Evolutionary conservation across 163 green algal genomes (phyloP).

Genomic region (Volvox carteri): DNA sequence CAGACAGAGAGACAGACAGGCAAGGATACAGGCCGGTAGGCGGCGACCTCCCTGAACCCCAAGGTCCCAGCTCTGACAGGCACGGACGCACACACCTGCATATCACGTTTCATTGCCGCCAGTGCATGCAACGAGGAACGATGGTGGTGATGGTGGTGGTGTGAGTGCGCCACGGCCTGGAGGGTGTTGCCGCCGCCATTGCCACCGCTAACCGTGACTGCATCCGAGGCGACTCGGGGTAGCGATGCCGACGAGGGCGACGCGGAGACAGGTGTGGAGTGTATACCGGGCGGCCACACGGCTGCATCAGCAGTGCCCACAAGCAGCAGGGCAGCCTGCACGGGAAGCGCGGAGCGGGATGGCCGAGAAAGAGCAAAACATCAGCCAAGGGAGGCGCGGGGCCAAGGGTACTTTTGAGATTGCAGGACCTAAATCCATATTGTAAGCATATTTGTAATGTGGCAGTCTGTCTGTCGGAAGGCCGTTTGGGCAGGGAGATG

Average conservation of each 20-base stretch:
- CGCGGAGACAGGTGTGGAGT: constrained; percentile 31
- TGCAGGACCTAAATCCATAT: no score
- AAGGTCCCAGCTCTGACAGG: no score
- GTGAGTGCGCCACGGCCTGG: background rate
- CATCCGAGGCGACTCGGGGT: constrained; percentile 29
- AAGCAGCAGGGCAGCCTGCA: constrained; percentile 64
- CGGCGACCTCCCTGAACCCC: no score
- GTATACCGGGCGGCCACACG: constrained; percentile 6
- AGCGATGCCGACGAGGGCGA: constrained; percentile 19
- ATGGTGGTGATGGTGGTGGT: background rate
- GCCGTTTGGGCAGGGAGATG: no score
- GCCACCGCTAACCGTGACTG: background rate
- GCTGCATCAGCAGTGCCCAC: constrained; percentile 9
- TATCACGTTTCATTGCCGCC: constrained; percentile 35
- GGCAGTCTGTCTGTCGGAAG: no score
- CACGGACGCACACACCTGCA: no score
- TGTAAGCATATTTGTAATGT: no score
- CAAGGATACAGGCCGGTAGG: no score
- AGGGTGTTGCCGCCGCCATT: background rate
- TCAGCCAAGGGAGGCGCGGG: no score
- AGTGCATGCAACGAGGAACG: constrained; percentile 31
- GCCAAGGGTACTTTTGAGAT: no score
- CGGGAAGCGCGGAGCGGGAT: background rate
- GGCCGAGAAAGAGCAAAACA: no score
- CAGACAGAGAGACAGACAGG: no score